phyloP scores from a whole-genome alignment of 164 flowering plant genomes.

The Vitis rotundifolia region DNA sequence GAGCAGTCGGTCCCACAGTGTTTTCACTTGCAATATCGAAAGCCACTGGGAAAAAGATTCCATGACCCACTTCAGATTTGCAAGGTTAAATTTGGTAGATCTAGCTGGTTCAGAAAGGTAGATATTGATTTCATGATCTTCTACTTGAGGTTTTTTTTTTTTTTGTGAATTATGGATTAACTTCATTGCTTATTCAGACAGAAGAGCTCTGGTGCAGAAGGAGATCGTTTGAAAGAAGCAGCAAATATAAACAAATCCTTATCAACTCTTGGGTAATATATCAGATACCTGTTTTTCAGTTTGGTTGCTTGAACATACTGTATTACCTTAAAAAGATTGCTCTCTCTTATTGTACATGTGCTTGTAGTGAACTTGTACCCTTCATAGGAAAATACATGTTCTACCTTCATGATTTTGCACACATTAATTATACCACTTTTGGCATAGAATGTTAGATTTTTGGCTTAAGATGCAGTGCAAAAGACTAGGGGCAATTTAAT shows the following conservation, averaged over 20 bases:
- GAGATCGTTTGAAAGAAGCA: slow-evolving; percentile 93
- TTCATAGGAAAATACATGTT: background rate
- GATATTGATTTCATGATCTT: background rate
- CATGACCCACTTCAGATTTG: slow-evolving; percentile 71
- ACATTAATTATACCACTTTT: background rate
- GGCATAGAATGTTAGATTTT: background rate
- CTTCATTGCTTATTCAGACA: slow-evolving; percentile 46
- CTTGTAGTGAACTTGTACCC: no score
- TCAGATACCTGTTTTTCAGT: slow-evolving; percentile 4
- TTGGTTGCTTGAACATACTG: slow-evolving; percentile 1
- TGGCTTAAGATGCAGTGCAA: background rate
- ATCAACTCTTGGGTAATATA: slow-evolving; percentile 82
- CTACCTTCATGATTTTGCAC: background rate
- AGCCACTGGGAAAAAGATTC: slow-evolving; percentile 88
- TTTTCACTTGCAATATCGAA: slow-evolving; percentile 86
- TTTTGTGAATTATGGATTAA: slow-evolving; percentile 5
- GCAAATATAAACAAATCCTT: slow-evolving; percentile 91
- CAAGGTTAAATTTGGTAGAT: slow-evolving; percentile 86
- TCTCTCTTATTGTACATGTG: background rate
- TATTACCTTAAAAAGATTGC: no score
- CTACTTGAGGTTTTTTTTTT: background rate
- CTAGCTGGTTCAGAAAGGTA: slow-evolving; percentile 98
- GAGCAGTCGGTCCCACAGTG: slow-evolving; percentile 97
- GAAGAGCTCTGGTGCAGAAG: slow-evolving; percentile 95
- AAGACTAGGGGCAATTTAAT: background rate